phyloP scores from a whole-genome alignment of 805 yeast species.

The Sugiyamaella boreocaroliniensis region DNA sequence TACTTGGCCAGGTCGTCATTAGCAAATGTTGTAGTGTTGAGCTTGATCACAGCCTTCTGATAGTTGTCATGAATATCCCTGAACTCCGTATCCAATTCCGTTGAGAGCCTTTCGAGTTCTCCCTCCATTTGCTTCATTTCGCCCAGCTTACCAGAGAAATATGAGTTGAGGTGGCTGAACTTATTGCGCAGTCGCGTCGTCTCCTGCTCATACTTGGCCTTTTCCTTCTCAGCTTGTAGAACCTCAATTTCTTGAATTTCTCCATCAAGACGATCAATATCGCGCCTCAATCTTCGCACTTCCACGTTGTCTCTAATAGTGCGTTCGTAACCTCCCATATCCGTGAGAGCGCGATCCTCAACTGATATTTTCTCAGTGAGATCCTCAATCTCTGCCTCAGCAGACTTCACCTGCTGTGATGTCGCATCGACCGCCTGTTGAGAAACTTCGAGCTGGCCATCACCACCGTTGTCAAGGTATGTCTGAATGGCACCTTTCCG shows the following conservation, averaged over 20 bases:
- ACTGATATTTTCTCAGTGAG: slow-evolving; percentile 22
- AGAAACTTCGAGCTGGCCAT: slow-evolving; percentile 8
- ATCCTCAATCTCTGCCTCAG: slow-evolving; percentile 20
- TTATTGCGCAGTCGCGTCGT: slow-evolving; percentile 44
- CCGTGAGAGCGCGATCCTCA: slow-evolving; percentile 41
- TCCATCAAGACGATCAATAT: slow-evolving; percentile 34
- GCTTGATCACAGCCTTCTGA: slow-evolving; percentile 62
- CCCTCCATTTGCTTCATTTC: slow-evolving; percentile 77
- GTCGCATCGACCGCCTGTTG: slow-evolving; percentile 27
- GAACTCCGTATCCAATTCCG: slow-evolving; percentile 66
- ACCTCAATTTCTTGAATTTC: slow-evolving; percentile 44
- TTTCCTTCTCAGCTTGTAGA: slow-evolving; percentile 51
- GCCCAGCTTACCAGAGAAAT: slow-evolving; percentile 72
- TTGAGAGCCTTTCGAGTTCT: slow-evolving; percentile 49
- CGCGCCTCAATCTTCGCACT: slow-evolving; percentile 39
- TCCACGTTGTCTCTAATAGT: slow-evolving; percentile 61
- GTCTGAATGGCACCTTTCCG: slow-evolving; percentile 7
- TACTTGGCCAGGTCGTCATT: slow-evolving; percentile 77
- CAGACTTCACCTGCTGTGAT: slow-evolving; percentile 13
- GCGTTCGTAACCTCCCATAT: slow-evolving; percentile 55
- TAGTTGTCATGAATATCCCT: slow-evolving; percentile 57
- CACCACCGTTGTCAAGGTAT: slow-evolving; percentile 12
- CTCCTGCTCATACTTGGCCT: slow-evolving; percentile 54
- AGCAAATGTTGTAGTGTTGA: slow-evolving; percentile 69
- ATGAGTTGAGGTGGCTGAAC: slow-evolving; percentile 52